A percentile compares a stretch with the other conserved stretches of the same genome.
Conservation (phyloP, 441 rosid genomes). For the Pelargonium australe region DNA sequence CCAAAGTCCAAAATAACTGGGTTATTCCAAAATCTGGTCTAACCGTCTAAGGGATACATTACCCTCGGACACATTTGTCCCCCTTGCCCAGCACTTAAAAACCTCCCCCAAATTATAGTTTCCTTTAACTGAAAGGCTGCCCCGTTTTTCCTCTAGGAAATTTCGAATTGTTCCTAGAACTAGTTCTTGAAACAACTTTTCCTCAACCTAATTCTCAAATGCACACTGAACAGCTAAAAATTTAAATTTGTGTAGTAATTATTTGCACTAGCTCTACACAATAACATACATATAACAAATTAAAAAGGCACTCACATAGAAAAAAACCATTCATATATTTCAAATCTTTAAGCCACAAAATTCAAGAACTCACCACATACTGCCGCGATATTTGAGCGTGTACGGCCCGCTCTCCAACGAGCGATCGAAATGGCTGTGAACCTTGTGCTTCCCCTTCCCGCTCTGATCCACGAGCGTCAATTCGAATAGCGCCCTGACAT, state of each 20-base stretch:
- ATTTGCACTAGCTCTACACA: no score
- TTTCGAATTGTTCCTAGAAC: neutral
- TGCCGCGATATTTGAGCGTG: slow-evolving; percentile 86
- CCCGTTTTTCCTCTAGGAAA: neutral
- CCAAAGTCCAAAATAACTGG: neutral
- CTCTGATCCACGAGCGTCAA: slow-evolving; percentile 88
- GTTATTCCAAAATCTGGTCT: neutral
- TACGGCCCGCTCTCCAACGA: slow-evolving; percentile 90
- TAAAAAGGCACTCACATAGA: neutral
- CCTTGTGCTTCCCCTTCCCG: slow-evolving; percentile 78
- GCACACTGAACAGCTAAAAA: neutral
- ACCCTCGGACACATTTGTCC: neutral
- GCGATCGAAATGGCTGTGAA: slow-evolving; percentile 94
- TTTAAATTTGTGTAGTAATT: no score
- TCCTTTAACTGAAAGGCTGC: neutral
- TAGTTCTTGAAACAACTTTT: neutral
- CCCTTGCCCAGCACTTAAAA: neutral
- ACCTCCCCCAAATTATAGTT: neutral
- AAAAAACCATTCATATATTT: neutral
- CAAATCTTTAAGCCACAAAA: neutral
- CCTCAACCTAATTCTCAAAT: neutral
- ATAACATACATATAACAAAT: no score
- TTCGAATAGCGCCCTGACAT: slow-evolving; percentile 91
- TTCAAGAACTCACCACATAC: slow-evolving; percentile 73
- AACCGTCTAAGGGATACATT: neutral